phyloP scores from a whole-genome alignment of 164 flowering plant species.

The Chloranthus sessilifolius region DNA sequence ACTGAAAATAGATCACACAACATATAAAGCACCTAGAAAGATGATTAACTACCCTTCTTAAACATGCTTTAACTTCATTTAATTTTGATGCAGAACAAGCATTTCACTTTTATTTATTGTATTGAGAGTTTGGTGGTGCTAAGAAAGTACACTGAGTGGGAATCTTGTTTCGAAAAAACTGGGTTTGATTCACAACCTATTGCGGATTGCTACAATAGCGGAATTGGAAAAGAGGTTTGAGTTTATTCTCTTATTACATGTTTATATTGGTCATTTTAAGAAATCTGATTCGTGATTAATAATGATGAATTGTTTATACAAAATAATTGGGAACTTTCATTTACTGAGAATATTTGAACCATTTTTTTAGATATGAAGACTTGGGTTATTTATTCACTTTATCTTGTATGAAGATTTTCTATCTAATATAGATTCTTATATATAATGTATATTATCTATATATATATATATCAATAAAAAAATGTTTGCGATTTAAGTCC shows the following conservation, averaged over 20 bases:
- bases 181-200: slow-evolving; percentile 53
- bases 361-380: no score
- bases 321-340: no score
- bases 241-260: slow-evolving; percentile 2
- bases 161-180: slow-evolving; percentile 53
- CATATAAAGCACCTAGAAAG: not conserved
- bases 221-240: slow-evolving; percentile 56
- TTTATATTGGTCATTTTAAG: not conserved
- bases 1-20: no score
- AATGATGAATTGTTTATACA: no score
- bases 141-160: slow-evolving; percentile 54
- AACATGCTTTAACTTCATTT: slow-evolving; percentile 2
- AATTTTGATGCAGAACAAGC: slow-evolving; percentile 54
- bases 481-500: no score
- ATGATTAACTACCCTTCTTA: not conserved
- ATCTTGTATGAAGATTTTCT: no score
- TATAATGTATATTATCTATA: no score
- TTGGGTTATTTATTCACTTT: no score
- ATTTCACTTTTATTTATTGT: slow-evolving; percentile 71
- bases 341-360: no score
- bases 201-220: slow-evolving; percentile 47
- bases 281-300: no score
- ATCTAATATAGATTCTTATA: no score
- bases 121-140: slow-evolving; percentile 54
- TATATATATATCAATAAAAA: no score